A percentile compares a stretch with the other conserved stretches of the same genome.
phyloP scores from a whole-genome alignment of 179 eudicot genomes.

The Camellia oleifera region DNA sequence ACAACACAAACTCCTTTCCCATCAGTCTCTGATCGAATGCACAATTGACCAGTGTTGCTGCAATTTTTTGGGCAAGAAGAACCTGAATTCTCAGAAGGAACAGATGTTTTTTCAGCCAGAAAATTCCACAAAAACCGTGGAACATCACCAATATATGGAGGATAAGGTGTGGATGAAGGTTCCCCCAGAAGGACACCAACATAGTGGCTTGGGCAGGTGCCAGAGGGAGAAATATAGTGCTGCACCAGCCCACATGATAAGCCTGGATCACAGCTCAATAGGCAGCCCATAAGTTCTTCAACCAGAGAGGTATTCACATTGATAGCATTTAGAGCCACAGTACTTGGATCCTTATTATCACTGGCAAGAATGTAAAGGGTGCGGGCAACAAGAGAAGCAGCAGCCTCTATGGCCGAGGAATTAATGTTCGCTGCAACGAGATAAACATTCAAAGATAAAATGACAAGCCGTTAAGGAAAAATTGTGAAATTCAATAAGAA shows the following conservation, averaged over 20 bases:
- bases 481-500: neutral
- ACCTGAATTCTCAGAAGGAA: slow-evolving; percentile 38
- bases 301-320: slow-evolving; percentile 68
- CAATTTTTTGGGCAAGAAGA: slow-evolving; percentile 72
- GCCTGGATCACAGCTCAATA: slow-evolving; percentile 85
- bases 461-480: neutral
- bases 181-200: slow-evolving; percentile 81
- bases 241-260: slow-evolving; percentile 79
- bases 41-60: slow-evolving; percentile 48
- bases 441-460: slow-evolving; percentile 13
- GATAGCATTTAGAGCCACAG: slow-evolving; percentile 40
- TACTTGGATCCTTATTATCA: slow-evolving; percentile 32
- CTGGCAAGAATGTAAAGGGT: slow-evolving; percentile 80
- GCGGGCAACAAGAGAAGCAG: slow-evolving; percentile 93
- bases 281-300: slow-evolving; percentile 80
- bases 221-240: slow-evolving; percentile 60
- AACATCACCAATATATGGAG: slow-evolving; percentile 67
- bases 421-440: slow-evolving; percentile 76
- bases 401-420: slow-evolving; percentile 73
- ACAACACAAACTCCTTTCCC: slow-evolving; percentile 72
- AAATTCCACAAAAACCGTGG: slow-evolving; percentile 90
- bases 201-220: slow-evolving; percentile 82
- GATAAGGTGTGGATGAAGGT: slow-evolving; percentile 70
- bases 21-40: slow-evolving; percentile 62
- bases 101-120: slow-evolving; percentile 79